Evolutionary conservation across 2,329 filamentous ascomycete genomes (phyloP), one percentile per base, ranked within the genome.

Genomic region (Botrytis tulipae): DNA sequence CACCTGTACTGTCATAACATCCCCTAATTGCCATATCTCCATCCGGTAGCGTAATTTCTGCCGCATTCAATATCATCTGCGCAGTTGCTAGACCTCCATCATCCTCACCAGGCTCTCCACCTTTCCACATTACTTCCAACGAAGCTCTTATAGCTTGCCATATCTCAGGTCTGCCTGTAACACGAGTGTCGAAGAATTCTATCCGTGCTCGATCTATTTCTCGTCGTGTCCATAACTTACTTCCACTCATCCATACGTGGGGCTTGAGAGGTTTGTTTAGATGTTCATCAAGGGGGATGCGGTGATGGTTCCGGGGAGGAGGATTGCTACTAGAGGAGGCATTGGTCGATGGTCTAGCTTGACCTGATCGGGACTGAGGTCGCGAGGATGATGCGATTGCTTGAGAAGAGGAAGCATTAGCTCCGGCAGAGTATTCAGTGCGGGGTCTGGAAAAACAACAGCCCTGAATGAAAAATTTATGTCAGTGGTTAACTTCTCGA

Each of bases 121-220:
- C 79, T 70, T 57, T 85, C 84, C 91, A 91, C 75, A 97, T 81
- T 10, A 93, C 84, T 75, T 92, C 88, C 29, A 94, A 85, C 0
- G 91, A 92, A 1, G 89, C 84, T 63, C 87, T 87, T 22, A 98
- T 82, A 0, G 93, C 91, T 77, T 89, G 89, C 95, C 95, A 98
- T 40, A 96, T 87, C 82, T 97, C 93, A 7, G 87, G 79, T 6
- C 89, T 87, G 3, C 94, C 94, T 0, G 92, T 92, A 25, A 97
- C 93, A 65, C 94, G 86, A 1, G 95, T 98, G 75, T 98, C 94
- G 82, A 97, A 98, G 85, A 97, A 98, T 75, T 94, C 94, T 67
- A 84, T 84, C 67, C 95, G 88, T 83, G 97, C 93, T 46, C 86
- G 86, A 74, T 90, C 88, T 3, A 97, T 85, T 71, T 91, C 85